phyloP scores from a whole-genome alignment of 306 rosid genomes.

The Acacia crassicarpa region DNA sequence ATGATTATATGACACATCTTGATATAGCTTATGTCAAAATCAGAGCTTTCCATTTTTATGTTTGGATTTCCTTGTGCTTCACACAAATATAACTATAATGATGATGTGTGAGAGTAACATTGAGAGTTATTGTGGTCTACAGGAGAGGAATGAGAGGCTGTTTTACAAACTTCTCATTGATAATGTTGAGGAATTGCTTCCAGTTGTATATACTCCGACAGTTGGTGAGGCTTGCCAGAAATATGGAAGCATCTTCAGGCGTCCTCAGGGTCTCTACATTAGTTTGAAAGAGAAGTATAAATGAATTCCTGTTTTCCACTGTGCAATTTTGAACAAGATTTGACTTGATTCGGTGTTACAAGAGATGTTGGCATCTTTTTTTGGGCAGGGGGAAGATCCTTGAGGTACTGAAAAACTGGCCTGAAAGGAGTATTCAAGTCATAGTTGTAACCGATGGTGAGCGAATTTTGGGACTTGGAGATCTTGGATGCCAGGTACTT shows the following conservation, averaged over 20 bases:
- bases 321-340: constrained; percentile 2
- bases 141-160: constrained; percentile 84
- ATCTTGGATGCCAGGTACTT: constrained; percentile 96
- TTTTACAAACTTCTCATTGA: constrained; percentile 73
- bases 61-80: background rate
- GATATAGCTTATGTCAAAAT: constrained; percentile 1
- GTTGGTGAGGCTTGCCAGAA: constrained; percentile 86
- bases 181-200: constrained; percentile 74
- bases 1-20: constrained; percentile 12
- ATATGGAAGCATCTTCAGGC: constrained; percentile 91
- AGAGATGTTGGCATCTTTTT: background rate
- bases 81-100: background rate
- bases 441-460: constrained; percentile 95
- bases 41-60: background rate
- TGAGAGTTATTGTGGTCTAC: constrained; percentile 32
- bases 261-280: constrained; percentile 98
- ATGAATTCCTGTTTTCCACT: background rate
- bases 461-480: constrained; percentile 95
- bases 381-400: constrained; percentile 79
- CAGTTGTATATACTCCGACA: constrained; percentile 73
- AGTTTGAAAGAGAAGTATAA: constrained; percentile 91
- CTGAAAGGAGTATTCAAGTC: constrained; percentile 70
- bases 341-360: constrained; percentile 15
- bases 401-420: constrained; percentile 97
- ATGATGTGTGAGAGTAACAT: constrained; percentile 10